Conservation (phyloP, 768 basidiomycete genomes). For the Butyriboletus loyo region DNA sequence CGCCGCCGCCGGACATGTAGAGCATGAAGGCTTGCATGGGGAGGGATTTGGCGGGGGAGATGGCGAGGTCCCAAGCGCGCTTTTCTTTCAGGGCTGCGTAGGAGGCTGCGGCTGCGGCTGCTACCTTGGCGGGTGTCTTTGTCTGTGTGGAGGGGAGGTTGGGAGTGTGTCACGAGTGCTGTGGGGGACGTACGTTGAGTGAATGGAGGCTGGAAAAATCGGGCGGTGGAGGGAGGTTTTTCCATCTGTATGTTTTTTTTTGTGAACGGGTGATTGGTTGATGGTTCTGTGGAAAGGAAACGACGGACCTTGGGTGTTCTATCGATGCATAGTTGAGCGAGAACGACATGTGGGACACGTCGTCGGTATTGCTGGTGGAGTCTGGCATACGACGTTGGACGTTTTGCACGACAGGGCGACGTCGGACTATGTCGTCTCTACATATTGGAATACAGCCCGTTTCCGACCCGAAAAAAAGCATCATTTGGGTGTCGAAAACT, state of each 20-base stretch:
- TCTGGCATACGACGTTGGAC: no score
- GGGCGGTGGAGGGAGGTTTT: slow-evolving; percentile 60
- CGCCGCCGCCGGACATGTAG: slow-evolving; percentile 95
- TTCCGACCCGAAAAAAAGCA: no score
- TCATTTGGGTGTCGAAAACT: no score
- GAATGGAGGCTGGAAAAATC: slow-evolving; percentile 55
- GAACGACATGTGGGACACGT: slow-evolving; percentile 20
- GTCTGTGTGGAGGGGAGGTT: slow-evolving; percentile 34
- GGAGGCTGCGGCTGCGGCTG: slow-evolving; percentile 38
- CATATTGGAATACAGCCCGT: no score
- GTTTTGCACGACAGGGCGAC: no score
- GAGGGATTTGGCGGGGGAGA: slow-evolving; percentile 81
- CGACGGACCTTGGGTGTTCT: slow-evolving; percentile 28
- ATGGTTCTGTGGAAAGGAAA: neutral
- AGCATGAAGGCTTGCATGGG: slow-evolving; percentile 99
- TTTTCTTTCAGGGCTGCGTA: slow-evolving; percentile 70
- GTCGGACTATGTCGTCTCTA: no score
- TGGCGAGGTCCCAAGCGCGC: slow-evolving; percentile 84
- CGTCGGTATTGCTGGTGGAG: neutral
- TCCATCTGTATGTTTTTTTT: slow-evolving; percentile 49
- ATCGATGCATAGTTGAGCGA: slow-evolving; percentile 32
- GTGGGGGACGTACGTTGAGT: slow-evolving; percentile 17
- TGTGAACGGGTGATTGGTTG: neutral
- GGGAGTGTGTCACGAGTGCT: neutral
- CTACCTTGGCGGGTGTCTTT: slow-evolving; percentile 37